phyloP scores from a whole-genome alignment of 116 monocot species.

The Papilionanthe hybrid region DNA sequence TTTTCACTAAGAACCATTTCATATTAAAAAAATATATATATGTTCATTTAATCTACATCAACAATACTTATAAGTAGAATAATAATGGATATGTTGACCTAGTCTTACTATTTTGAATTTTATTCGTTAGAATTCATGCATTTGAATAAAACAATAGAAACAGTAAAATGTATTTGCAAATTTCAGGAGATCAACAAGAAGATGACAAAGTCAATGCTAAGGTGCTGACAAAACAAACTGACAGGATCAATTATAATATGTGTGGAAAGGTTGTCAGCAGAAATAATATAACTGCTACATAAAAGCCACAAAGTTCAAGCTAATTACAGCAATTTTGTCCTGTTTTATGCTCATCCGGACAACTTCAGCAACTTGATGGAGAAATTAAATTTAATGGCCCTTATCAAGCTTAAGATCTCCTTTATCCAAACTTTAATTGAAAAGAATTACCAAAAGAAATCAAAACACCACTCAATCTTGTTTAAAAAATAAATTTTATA shows the following conservation, averaged over 20 bases:
- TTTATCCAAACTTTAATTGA: neutral
- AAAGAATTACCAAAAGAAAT: neutral
- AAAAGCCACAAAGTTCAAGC: neutral
- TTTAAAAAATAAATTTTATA: neutral
- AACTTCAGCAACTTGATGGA: neutral
- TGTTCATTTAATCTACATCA: neutral
- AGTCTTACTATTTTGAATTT: neutral
- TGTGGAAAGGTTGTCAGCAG: neutral
- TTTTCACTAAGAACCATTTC: neutral
- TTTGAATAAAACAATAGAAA: neutral
- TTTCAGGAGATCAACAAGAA: neutral
- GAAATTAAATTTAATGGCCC: neutral
- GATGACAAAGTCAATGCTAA: neutral
- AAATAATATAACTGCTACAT: neutral
- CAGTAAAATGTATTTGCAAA: neutral
- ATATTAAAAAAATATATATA: neutral
- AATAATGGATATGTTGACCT: neutral
- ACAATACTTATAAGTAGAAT: neutral
- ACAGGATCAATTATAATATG: neutral
- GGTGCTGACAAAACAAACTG: neutral
- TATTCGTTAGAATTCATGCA: neutral
- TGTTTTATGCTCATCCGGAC: conserved; percentile 1
- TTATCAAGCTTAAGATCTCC: neutral
- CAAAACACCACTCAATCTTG: neutral
- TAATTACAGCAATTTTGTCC: neutral